Conservation (phyloP, 106 monocot genomes). For the Acorus calamus region DNA sequence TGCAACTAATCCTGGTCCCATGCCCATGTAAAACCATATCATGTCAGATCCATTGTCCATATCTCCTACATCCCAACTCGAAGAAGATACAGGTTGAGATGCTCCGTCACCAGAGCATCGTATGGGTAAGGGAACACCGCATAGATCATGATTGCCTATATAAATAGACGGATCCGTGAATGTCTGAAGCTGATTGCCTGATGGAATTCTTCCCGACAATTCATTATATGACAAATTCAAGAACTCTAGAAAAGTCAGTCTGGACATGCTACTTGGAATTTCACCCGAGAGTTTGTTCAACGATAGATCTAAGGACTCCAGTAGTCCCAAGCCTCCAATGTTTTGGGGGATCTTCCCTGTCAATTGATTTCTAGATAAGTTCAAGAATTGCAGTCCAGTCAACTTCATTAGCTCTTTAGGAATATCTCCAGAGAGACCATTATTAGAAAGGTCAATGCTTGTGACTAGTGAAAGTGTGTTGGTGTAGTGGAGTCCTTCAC, state of each 20-base stretch:
- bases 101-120: neutral
- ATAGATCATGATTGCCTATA: neutral
- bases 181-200: neutral
- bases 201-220: neutral
- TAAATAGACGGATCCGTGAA: neutral
- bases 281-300: neutral
- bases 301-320: neutral
- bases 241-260: neutral
- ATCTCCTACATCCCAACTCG: neutral
- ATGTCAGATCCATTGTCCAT: neutral
- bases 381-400: neutral
- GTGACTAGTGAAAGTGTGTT: neutral
- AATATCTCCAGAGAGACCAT: neutral
- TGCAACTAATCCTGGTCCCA: neutral
- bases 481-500: too few relatives aligned
- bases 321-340: neutral
- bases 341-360: neutral
- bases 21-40: neutral
- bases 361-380: neutral
- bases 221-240: neutral
- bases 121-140: neutral
- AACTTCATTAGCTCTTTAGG: neutral
- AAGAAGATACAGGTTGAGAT: neutral
- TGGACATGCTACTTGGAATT: neutral
- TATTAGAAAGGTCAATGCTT: neutral